Conservation (phyloP, 257 asterid genomes). For the Cynanchum wilfordii region DNA sequence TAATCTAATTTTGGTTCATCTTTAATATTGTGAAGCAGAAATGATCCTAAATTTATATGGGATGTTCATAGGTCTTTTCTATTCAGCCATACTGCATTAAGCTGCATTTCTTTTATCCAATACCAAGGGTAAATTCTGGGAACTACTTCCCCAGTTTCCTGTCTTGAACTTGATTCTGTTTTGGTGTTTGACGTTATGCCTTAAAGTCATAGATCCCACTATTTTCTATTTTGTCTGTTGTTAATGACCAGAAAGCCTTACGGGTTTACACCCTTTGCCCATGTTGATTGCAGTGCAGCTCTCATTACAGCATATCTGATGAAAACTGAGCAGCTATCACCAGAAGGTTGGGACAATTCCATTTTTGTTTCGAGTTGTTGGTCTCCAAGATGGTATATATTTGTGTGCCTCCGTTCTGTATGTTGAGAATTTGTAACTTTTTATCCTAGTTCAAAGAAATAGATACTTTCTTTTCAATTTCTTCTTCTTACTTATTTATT, state of each 20-base stretch:
- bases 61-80: not conserved
- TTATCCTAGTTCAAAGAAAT: slow-evolving; percentile 11
- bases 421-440: slow-evolving; percentile 12
- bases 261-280: slow-evolving; percentile 57
- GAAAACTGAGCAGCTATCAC: slow-evolving; percentile 83
- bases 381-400: slow-evolving; percentile 16
- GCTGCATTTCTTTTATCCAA: not conserved
- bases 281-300: slow-evolving; percentile 89
- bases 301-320: slow-evolving; percentile 85
- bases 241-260: slow-evolving; percentile 21
- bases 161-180: not conserved
- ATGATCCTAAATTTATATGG: not conserved
- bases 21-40: not conserved
- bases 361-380: slow-evolving; percentile 21
- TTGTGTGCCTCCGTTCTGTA: slow-evolving; percentile 12
- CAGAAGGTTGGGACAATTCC: slow-evolving; percentile 55
- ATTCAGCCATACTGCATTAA: not conserved
- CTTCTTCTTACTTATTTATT: not conserved
- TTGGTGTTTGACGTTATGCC: not conserved
- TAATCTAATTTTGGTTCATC: not conserved
- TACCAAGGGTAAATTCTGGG: not conserved
- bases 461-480: not conserved
- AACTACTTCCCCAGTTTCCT: too few relatives aligned
- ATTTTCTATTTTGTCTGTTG: not conserved
- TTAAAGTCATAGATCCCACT: not conserved